These are phyloP conservation scores for Cryphonectria japonica DNA, from an alignment of 2,329 filamentous ascomycete genomes.

Conservation along the genomic window DNA sequence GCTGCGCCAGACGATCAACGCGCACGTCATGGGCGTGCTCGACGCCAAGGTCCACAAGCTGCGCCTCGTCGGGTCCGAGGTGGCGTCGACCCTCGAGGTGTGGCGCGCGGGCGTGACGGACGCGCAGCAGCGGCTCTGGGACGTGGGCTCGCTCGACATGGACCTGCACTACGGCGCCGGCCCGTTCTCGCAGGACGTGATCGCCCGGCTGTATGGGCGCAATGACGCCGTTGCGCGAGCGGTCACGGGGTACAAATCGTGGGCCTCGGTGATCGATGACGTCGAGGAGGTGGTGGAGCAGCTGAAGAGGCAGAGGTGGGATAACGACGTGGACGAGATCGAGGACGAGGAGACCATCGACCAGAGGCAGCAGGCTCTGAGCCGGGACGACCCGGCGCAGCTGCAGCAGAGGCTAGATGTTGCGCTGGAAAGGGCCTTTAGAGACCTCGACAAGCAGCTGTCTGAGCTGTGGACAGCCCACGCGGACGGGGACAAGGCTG, in stretches of 20 bases:
- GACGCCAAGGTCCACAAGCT: slow-evolving; percentile 67
- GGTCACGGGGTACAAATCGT: slow-evolving; percentile 68
- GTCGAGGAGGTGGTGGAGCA: slow-evolving; percentile 65
- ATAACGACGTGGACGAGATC: slow-evolving; percentile 73
- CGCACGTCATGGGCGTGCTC: slow-evolving; percentile 66
- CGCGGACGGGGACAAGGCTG: slow-evolving; percentile 51
- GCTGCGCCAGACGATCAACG: slow-evolving; percentile 70
- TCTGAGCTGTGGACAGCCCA: slow-evolving; percentile 53
- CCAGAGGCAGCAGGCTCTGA: slow-evolving; percentile 67
- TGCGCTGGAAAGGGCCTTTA: slow-evolving; percentile 40
- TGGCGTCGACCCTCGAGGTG: slow-evolving; percentile 62
- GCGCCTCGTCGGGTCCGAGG: slow-evolving; percentile 65
- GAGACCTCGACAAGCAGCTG: slow-evolving; percentile 60
- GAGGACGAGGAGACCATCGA: slow-evolving; percentile 75
- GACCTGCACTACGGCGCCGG: slow-evolving; percentile 69
- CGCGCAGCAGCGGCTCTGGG: slow-evolving; percentile 67
- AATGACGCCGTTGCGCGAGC: slow-evolving; percentile 67
- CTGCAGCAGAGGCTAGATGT: slow-evolving; percentile 41
- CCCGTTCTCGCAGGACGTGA: slow-evolving; percentile 69
- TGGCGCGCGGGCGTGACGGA: slow-evolving; percentile 62
- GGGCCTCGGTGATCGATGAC: slow-evolving; percentile 74
- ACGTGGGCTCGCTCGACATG: slow-evolving; percentile 62
- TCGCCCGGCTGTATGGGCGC: slow-evolving; percentile 72
- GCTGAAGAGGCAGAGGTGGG: slow-evolving; percentile 72
- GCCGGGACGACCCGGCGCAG: slow-evolving; percentile 58